phyloP scores from a whole-genome alignment of 176 grass and related monocot genomes.

The Phoenix dactylifera region DNA sequence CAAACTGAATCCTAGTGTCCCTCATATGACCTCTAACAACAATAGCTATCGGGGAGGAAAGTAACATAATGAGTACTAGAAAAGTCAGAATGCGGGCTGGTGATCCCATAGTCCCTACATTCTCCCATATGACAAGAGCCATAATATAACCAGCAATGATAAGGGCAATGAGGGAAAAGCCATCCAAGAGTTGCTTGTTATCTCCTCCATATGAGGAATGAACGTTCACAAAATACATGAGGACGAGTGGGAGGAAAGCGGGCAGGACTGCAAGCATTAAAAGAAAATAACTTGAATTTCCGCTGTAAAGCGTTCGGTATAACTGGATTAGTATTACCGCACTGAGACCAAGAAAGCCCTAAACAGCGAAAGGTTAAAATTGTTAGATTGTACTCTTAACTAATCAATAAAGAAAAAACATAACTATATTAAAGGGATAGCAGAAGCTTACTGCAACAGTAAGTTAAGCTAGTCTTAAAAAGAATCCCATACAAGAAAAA shows the following conservation, averaged over 20 bases:
- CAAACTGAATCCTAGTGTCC: slow-evolving; percentile 5
- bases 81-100: slow-evolving; percentile 19
- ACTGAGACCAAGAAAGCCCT: slow-evolving; percentile 90
- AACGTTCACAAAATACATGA: slow-evolving; percentile 68
- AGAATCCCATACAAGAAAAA: too few relatives aligned
- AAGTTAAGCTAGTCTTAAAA: too few relatives aligned
- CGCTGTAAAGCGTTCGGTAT: slow-evolving; percentile 31
- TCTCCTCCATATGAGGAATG: slow-evolving; percentile 19
- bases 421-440: too few relatives aligned
- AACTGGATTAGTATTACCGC: slow-evolving; percentile 80
- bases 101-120: slow-evolving; percentile 21
- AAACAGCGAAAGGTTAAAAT: not conserved
- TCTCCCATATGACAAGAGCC: slow-evolving; percentile 64
- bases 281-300: slow-evolving; percentile 50
- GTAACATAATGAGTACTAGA: slow-evolving; percentile 35
- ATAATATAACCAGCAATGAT: slow-evolving; percentile 71
- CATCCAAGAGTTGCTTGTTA: slow-evolving; percentile 59
- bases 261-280: slow-evolving; percentile 70
- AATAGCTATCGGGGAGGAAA: slow-evolving; percentile 38
- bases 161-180: slow-evolving; percentile 68
- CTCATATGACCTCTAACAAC: slow-evolving; percentile 38
- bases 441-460: too few relatives aligned
- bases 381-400: too few relatives aligned
- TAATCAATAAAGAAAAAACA: too few relatives aligned
- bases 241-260: slow-evolving; percentile 37